These are phyloP conservation scores for Tubosaeta sp. DNA, from an alignment of 768 basidiomycete species.

Conservation along the genomic window DNA sequence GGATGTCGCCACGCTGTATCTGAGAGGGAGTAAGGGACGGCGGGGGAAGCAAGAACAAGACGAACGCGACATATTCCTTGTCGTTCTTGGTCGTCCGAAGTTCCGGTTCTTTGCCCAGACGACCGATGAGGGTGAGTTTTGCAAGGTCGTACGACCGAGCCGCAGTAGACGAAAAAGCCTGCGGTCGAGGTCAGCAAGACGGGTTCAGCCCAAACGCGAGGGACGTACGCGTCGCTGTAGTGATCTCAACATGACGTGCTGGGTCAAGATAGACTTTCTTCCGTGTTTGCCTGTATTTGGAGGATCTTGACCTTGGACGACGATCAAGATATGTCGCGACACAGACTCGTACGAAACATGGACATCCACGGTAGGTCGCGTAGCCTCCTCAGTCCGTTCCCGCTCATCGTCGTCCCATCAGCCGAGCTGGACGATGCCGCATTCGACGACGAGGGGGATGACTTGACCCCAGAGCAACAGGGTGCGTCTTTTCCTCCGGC, in stretches of 20 bases:
- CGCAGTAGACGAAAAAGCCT: constrained; percentile 65
- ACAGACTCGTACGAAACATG: constrained; percentile 83
- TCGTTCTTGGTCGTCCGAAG: constrained; percentile 63
- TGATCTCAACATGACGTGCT: constrained; percentile 45
- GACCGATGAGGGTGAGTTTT: constrained; percentile 75
- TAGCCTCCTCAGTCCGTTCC: not conserved
- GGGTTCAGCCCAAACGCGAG: not conserved
- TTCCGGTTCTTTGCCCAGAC: constrained; percentile 68
- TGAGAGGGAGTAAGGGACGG: constrained; percentile 24
- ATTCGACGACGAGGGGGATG: constrained; percentile 72
- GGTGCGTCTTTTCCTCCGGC: constrained; percentile 41
- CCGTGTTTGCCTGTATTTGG: constrained; percentile 21
- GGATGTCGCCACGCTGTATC: constrained; percentile 74
- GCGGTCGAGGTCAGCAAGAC: not conserved
- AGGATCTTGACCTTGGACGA: constrained; percentile 3
- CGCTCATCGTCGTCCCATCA: constrained; percentile 27
- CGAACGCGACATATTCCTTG: constrained; percentile 75
- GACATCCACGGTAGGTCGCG: constrained; percentile 59
- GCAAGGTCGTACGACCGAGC: constrained; percentile 59
- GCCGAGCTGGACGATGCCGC: constrained; percentile 85
- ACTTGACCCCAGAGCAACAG: constrained; percentile 79
- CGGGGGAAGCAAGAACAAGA: constrained; percentile 3
- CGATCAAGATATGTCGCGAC: constrained; percentile 65
- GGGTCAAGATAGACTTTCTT: not conserved
- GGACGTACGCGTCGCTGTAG: constrained; percentile 46